phyloP scores from a whole-genome alignment of 768 basidiomycete species.

The Termitomyces sp. region DNA sequence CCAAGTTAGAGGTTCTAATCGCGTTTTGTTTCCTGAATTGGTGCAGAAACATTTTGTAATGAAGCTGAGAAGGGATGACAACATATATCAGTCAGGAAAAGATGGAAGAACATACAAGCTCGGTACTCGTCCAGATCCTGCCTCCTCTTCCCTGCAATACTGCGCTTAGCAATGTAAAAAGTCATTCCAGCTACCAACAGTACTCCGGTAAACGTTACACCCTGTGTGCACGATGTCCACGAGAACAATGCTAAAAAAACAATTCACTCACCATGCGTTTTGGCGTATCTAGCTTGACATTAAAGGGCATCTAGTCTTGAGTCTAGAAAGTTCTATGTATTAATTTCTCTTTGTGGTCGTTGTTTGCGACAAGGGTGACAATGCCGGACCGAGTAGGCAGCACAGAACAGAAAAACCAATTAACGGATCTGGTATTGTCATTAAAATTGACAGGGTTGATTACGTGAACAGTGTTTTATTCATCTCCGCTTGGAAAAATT shows the following conservation, averaged over 20 bases:
- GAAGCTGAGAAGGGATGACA: background rate
- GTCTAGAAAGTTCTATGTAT: background rate
- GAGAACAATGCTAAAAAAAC: background rate
- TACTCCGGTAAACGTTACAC: constrained; percentile 22
- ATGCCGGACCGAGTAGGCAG: background rate
- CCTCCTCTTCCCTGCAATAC: constrained; percentile 25
- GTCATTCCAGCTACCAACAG: constrained; percentile 24
- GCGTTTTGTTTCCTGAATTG: background rate
- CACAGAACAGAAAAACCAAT: background rate
- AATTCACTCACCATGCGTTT: constrained; percentile 13
- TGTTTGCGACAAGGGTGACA: background rate
- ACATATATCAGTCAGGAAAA: background rate
- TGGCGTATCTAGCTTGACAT: constrained; percentile 15
- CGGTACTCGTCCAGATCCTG: constrained; percentile 26
- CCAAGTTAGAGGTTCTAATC: background rate
- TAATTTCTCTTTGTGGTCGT: background rate
- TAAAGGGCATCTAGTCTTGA: constrained; percentile 1
- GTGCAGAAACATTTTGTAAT: background rate
- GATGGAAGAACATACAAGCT: constrained; percentile 16
- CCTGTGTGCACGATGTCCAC: constrained; percentile 12
- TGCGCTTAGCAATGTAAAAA: constrained; percentile 28
- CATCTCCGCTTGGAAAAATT: background rate
- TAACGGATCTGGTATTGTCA: constrained; percentile 3
- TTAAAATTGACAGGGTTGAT: background rate
- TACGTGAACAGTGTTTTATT: background rate